These are phyloP conservation scores for Flaveria floridana DNA, from an alignment of 140 eudicot genomes.

Conservation along the genomic window DNA sequence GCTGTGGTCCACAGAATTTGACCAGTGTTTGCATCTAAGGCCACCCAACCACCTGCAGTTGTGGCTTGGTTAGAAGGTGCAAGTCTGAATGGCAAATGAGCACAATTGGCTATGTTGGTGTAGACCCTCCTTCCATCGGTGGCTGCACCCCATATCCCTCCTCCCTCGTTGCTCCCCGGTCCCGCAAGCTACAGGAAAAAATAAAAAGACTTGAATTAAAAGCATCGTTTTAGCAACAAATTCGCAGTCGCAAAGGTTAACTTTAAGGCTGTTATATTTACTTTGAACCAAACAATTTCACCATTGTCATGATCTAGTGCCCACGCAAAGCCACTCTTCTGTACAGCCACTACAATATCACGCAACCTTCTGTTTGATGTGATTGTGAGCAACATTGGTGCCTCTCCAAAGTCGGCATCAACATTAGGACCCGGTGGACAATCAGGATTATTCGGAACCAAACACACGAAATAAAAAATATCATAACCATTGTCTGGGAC, in stretches of 20 bases:
- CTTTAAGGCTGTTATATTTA: slow-evolving; percentile 19
- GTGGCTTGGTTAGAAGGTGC: slow-evolving; percentile 62
- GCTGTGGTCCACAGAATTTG: slow-evolving; percentile 72
- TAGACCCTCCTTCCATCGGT: slow-evolving; percentile 64
- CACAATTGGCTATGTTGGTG: slow-evolving; percentile 66
- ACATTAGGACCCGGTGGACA: slow-evolving; percentile 81
- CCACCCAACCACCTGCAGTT: slow-evolving; percentile 78
- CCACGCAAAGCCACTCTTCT: slow-evolving; percentile 89
- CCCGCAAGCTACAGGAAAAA: slow-evolving; percentile 52
- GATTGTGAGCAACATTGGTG: slow-evolving; percentile 66
- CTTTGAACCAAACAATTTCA: slow-evolving; percentile 68
- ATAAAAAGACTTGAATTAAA: no score
- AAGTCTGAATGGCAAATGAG: slow-evolving; percentile 43
- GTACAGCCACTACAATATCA: slow-evolving; percentile 71
- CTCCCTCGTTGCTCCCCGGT: slow-evolving; percentile 67
- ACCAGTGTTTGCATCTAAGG: slow-evolving; percentile 70
- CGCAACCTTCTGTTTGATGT: slow-evolving; percentile 32
- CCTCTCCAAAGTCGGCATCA: slow-evolving; percentile 85
- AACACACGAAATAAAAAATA: slow-evolving; percentile 56
- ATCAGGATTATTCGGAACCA: slow-evolving; percentile 63
- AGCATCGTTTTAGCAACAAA: no score
- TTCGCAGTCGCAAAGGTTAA: background rate
- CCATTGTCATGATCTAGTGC: slow-evolving; percentile 68
- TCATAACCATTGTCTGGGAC: slow-evolving; percentile 72
- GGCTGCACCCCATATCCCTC: slow-evolving; percentile 88